Evolutionary conservation across 441 rosid species (phyloP).

Genomic region (Croton setiger): DNA sequence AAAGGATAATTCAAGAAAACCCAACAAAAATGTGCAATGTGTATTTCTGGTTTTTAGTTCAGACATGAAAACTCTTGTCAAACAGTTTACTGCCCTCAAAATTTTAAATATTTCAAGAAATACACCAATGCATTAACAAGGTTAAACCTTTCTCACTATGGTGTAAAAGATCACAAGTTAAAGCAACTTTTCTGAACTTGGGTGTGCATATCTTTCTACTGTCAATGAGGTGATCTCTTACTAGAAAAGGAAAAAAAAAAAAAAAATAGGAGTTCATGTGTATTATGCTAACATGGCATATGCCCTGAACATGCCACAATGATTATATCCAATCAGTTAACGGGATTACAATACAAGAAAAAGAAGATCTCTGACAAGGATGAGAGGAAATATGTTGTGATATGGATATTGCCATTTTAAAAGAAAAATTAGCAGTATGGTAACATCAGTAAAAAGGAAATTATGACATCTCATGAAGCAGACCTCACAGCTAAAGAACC

Average conservation of each 20-base stretch:
- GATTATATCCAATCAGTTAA: conserved; percentile 3
- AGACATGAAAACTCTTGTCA: neutral
- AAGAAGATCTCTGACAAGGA: neutral
- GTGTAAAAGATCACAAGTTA: conserved; percentile 1
- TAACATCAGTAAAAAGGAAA: conserved; percentile 9
- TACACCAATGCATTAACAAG: neutral
- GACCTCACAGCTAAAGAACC: conserved; percentile 93
- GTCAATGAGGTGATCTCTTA: conserved; percentile 4
- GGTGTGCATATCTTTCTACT: neutral
- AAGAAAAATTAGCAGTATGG: neutral
- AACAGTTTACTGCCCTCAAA: conserved; percentile 3
- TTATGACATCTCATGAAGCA: conserved; percentile 16
- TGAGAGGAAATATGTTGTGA: neutral
- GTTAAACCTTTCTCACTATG: neutral
- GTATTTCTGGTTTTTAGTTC: neutral
- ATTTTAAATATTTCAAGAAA: conserved; percentile 1
- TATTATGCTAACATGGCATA: neutral
- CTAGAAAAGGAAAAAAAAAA: conserved; percentile 5
- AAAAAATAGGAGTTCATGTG: neutral
- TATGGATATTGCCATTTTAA: neutral
- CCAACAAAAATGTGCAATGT: neutral
- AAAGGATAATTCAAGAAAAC: neutral
- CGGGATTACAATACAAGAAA: neutral
- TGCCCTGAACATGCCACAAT: neutral
- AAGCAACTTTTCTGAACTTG: neutral